Conservation (phyloP, 192 early-diverging fungal species). For the Rhizoclosmatium globosum region DNA sequence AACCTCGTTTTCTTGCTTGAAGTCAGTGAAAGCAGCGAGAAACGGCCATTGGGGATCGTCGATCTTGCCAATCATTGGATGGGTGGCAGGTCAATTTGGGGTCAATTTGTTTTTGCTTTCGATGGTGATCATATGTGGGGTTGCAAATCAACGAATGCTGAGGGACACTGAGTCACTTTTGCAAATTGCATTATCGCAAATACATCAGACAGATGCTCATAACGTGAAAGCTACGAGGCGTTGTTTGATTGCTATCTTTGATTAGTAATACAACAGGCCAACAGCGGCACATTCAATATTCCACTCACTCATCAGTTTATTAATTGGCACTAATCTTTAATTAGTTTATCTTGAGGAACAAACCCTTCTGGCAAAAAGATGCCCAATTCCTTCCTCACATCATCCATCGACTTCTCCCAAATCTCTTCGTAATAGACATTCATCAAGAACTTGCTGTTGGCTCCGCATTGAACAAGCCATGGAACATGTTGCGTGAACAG, state of each 20-base stretch:
- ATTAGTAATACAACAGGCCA: no score
- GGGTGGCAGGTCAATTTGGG: no score
- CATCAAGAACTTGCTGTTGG: conserved; percentile 78
- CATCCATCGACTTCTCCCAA: conserved; percentile 60
- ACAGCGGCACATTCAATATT: no score
- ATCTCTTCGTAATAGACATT: conserved; percentile 91
- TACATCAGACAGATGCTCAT: no score
- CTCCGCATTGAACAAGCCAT: conserved; percentile 91
- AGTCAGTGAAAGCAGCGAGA: neutral
- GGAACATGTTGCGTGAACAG: conserved; percentile 82
- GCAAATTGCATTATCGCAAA: no score
- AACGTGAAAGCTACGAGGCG: no score
- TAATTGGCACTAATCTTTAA: conserved; percentile 10
- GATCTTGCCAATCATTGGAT: neutral
- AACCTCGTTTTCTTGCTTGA: neutral
- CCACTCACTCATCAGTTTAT: no score
- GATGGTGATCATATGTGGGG: no score
- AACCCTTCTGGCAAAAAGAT: conserved; percentile 33
- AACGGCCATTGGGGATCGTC: conserved; percentile 19
- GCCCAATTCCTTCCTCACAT: conserved; percentile 18
- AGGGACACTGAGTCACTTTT: no score
- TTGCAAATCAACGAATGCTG: no score
- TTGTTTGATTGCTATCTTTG: no score
- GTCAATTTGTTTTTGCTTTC: no score
- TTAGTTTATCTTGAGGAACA: conserved; percentile 22